These are phyloP conservation scores for Vicia faba DNA, from an alignment of 306 rosid species.

Conservation along the genomic window DNA sequence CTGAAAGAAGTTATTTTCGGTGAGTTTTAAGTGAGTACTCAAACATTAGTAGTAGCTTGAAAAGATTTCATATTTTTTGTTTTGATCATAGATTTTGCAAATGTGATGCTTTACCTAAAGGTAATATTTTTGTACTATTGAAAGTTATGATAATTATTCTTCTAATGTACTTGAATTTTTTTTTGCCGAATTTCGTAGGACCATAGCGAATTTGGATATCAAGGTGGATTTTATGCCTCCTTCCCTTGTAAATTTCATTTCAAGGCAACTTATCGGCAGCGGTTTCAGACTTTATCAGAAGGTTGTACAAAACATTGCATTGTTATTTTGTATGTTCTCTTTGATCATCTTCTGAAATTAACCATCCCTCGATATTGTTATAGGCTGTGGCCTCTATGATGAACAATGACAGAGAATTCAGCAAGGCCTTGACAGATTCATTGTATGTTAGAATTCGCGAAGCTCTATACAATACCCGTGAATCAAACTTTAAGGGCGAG, in stretches of 20 bases:
- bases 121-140: neutral
- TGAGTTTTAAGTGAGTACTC: slow-evolving; percentile 45
- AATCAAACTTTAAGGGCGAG: slow-evolving; percentile 39
- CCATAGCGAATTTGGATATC: slow-evolving; percentile 85
- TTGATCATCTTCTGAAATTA: slow-evolving; percentile 20
- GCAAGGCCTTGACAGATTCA: slow-evolving; percentile 59
- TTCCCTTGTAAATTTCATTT: slow-evolving; percentile 80
- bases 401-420: slow-evolving; percentile 57
- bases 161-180: slow-evolving; percentile 5
- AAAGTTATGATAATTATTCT: slow-evolving; percentile 4
- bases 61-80: neutral
- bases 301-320: slow-evolving; percentile 45
- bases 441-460: slow-evolving; percentile 61
- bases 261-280: slow-evolving; percentile 89
- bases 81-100: slow-evolving; percentile 9
- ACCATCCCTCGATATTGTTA: slow-evolving; percentile 20
- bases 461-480: slow-evolving; percentile 41
- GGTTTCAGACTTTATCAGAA: slow-evolving; percentile 90
- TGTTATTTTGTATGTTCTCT: slow-evolving; percentile 15
- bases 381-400: slow-evolving; percentile 76
- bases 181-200: slow-evolving; percentile 56
- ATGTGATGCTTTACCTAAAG: neutral
- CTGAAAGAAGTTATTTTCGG: slow-evolving; percentile 92
- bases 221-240: slow-evolving; percentile 91
- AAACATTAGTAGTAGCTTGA: neutral